Percentiles rank a stretch among this genome's conserved stretches.
Conservation (phyloP, 768 basidiomycete genomes). For the Suillus weaverae region DNA sequence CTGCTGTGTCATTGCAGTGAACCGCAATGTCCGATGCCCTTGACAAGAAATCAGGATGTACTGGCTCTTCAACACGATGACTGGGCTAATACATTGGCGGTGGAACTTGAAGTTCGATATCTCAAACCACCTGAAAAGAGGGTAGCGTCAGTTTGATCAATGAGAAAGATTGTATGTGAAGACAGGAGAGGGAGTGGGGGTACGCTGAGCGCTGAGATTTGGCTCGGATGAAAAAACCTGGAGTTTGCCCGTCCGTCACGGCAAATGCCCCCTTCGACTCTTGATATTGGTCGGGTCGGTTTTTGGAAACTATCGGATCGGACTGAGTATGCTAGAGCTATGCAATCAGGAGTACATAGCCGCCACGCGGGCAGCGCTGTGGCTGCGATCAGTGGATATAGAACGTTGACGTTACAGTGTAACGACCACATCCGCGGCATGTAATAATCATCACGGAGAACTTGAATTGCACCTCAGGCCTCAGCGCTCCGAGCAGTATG, state of each 20-base stretch:
- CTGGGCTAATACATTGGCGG: not conserved
- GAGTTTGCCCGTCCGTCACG: not conserved
- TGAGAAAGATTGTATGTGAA: not conserved
- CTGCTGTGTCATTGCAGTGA: constrained; percentile 94
- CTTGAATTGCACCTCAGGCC: not conserved
- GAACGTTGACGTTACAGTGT: not conserved
- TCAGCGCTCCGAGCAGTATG: not conserved
- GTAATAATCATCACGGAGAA: not conserved
- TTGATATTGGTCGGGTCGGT: not conserved
- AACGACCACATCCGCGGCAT: not conserved
- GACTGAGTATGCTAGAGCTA: not conserved
- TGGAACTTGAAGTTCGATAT: not conserved
- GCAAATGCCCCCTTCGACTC: not conserved
- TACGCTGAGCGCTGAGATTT: not conserved
- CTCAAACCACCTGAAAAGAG: not conserved
- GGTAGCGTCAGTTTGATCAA: not conserved
- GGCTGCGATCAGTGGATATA: not conserved
- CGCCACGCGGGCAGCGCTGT: not conserved
- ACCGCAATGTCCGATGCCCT: constrained; percentile 95
- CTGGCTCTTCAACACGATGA: not conserved
- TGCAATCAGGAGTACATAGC: not conserved
- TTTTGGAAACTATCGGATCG: not conserved
- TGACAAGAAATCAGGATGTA: constrained; percentile 73
- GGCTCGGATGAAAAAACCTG: not conserved
- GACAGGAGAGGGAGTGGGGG: not conserved